Conservation (phyloP, 768 basidiomycete species). For the Termitomyces sp. region DNA sequence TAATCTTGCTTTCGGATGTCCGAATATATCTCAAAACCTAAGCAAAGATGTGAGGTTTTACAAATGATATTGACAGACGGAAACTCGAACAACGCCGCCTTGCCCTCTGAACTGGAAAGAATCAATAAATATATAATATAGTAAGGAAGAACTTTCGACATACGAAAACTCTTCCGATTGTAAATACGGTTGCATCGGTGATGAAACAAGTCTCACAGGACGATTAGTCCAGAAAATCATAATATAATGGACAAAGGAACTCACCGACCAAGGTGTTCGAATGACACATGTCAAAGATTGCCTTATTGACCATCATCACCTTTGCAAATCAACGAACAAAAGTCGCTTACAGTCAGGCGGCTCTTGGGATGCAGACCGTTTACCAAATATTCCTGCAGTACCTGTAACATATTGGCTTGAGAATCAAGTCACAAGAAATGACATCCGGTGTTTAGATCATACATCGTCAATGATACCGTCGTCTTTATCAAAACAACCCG, state of each 20-base stretch:
- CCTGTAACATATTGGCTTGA: neutral
- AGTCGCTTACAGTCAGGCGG: neutral
- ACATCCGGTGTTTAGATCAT: no score
- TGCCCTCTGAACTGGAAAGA: neutral
- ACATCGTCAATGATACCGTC: conserved; percentile 2
- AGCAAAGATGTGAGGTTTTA: neutral
- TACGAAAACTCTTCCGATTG: neutral
- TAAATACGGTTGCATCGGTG: conserved; percentile 1
- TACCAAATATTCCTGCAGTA: neutral
- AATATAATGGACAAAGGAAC: neutral
- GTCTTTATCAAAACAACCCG: neutral
- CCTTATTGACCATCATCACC: neutral
- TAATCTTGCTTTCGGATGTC: neutral
- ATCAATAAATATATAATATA: no score
- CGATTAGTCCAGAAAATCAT: no score
- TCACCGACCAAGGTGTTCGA: neutral
- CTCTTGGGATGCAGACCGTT: neutral
- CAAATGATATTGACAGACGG: neutral
- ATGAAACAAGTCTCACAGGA: neutral
- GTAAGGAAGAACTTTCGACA: no score
- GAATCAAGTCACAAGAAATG: no score
- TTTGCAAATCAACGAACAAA: neutral
- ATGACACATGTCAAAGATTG: conserved; percentile 3
- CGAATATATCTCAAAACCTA: neutral
- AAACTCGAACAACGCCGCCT: neutral